phyloP scores from a whole-genome alignment of 805 yeast species.

The Sugiyamaella lignohabitans region DNA sequence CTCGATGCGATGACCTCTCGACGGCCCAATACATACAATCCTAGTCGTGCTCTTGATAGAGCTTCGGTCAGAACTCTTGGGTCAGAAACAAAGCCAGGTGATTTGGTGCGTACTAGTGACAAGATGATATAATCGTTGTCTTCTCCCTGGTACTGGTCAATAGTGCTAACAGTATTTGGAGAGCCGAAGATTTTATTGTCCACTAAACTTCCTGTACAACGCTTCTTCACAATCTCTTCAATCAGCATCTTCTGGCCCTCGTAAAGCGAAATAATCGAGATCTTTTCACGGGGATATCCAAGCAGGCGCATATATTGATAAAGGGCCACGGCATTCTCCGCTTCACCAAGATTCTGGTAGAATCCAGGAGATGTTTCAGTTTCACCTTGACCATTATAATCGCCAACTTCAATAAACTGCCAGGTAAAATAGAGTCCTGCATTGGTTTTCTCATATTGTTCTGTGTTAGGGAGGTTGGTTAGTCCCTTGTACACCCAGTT shows the following conservation, averaged over 20 bases:
- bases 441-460: slow-evolving; percentile 25
- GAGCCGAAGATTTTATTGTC: slow-evolving; percentile 26
- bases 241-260: slow-evolving; percentile 39
- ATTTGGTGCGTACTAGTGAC: slow-evolving; percentile 33
- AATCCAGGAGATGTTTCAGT: slow-evolving; percentile 24
- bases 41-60: slow-evolving; percentile 30
- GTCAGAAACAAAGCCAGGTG: slow-evolving; percentile 25
- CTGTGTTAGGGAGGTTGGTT: slow-evolving; percentile 3
- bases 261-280: slow-evolving; percentile 39
- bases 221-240: slow-evolving; percentile 35
- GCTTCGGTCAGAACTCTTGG: slow-evolving; percentile 25
- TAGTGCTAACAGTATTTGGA: slow-evolving; percentile 26
- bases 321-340: slow-evolving; percentile 41
- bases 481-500: slow-evolving; percentile 21
- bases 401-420: slow-evolving; percentile 33
- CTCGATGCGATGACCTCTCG: slow-evolving; percentile 4
- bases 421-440: slow-evolving; percentile 33
- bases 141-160: slow-evolving; percentile 21
- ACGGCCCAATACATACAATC: slow-evolving; percentile 32
- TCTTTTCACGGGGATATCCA: slow-evolving; percentile 37
- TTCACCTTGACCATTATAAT: slow-evolving; percentile 25
- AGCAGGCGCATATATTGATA: slow-evolving; percentile 42
- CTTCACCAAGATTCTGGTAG: slow-evolving; percentile 41
- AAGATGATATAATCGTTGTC: slow-evolving; percentile 32
- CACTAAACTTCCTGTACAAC: slow-evolving; percentile 21